Conservation (phyloP, 805 yeast genomes). For the Limtongozyma cylindracea region DNA sequence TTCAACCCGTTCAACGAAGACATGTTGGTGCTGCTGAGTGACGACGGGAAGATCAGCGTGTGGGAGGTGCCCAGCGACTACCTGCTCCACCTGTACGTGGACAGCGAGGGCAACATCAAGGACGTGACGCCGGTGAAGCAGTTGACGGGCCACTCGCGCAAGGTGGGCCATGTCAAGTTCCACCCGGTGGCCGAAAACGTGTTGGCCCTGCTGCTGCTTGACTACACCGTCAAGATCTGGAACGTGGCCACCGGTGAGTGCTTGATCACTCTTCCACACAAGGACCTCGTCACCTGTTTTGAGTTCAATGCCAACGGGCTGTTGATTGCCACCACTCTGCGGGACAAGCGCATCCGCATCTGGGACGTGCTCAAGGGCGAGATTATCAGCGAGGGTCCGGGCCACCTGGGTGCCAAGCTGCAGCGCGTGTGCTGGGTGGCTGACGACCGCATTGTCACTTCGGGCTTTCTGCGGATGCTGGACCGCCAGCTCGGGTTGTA, state of each 20-base stretch:
- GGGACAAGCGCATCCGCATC: conserved; percentile 74
- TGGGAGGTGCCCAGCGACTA: conserved; percentile 79
- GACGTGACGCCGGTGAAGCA: conserved; percentile 44
- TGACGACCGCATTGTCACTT: conserved; percentile 66
- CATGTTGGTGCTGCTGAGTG: conserved; percentile 10
- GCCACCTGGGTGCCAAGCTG: conserved; percentile 84
- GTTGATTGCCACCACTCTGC: conserved; percentile 62
- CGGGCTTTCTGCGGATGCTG: conserved; percentile 81
- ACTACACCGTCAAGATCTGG: conserved; percentile 84
- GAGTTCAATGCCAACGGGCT: conserved; percentile 81
- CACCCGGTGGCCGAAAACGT: conserved; percentile 79
- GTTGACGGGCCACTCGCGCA: conserved; percentile 70
- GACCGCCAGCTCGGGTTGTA: conserved; percentile 93
- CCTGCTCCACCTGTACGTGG: conserved; percentile 35
- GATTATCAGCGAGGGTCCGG: conserved; percentile 59
- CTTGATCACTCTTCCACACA: conserved; percentile 53
- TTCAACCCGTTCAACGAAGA: conserved; percentile 77
- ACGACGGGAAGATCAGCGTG: conserved; percentile 31
- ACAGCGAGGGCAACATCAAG: conserved; percentile 25
- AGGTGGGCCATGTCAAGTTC: conserved; percentile 78
- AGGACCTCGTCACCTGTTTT: conserved; percentile 82
- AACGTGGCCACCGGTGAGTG: conserved; percentile 53
- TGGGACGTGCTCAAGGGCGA: conserved; percentile 75
- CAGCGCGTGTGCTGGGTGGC: conserved; percentile 85
- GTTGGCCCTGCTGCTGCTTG: conserved; percentile 76